A percentile compares a stretch with the other conserved stretches of the same genome.
phyloP scores from a whole-genome alignment of 106 monocot genomes.

The Allium cepa region DNA sequence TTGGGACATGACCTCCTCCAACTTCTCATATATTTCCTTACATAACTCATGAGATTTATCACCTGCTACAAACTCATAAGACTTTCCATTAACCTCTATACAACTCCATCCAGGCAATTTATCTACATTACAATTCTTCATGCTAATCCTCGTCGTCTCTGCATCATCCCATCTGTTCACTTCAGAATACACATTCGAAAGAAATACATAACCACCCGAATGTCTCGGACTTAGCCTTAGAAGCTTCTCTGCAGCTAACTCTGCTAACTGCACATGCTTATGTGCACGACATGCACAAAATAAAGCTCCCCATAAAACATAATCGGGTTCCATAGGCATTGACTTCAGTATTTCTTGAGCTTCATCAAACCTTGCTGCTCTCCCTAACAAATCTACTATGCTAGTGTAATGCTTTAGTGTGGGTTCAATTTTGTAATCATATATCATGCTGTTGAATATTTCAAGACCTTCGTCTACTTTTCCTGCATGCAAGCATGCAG shows the following conservation, averaged over 20 bases:
- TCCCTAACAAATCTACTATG: conserved; percentile 33
- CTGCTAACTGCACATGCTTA: conserved; percentile 25
- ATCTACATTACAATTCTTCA: conserved; percentile 22
- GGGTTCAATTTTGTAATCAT: conserved; percentile 15
- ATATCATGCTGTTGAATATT: conserved; percentile 27
- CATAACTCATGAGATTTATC: conserved; percentile 21
- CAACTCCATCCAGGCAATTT: conserved; percentile 39
- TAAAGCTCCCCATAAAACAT: conserved; percentile 48
- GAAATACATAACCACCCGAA: conserved; percentile 29
- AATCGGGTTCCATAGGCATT: conserved; percentile 36
- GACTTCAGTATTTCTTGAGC: conserved; percentile 24
- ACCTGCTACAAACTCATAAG: conserved; percentile 21
- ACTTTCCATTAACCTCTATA: conserved; percentile 25
- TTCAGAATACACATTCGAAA: conserved; percentile 40
- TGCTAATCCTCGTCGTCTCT: conserved; percentile 17
- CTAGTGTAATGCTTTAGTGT: conserved; percentile 34
- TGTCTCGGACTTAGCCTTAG: conserved; percentile 28
- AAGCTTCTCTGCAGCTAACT: conserved; percentile 32
- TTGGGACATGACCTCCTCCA: conserved; percentile 25
- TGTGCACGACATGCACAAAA: conserved; percentile 36
- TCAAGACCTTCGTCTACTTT: conserved; percentile 22
- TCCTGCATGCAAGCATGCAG: conserved; percentile 29
- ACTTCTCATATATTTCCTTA: conserved; percentile 30
- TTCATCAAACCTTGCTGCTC: conserved; percentile 23
- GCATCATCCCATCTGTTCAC: conserved; percentile 26